Conservation (phyloP, 176 grass and related monocot species). For the Triticum timopheevii region DNA sequence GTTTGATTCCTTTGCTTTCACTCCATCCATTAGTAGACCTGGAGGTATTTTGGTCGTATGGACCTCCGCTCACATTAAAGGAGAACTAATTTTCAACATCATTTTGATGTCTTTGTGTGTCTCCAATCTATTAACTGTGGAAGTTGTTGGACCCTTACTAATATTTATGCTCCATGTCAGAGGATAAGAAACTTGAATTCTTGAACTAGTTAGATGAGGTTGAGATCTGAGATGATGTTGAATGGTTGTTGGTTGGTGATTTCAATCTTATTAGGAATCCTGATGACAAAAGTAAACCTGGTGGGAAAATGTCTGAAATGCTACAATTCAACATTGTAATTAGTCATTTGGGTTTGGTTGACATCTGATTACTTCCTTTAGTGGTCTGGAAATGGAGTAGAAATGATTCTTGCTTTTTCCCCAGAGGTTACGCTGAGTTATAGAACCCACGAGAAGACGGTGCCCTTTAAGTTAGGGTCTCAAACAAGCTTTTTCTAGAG, state of each 20-base stretch:
- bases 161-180: not conserved
- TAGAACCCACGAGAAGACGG: too few species aligned
- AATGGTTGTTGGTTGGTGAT: not conserved
- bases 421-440: too few species aligned
- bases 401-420: too few species aligned
- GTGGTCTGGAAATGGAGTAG: too few species aligned
- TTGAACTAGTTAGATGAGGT: too few species aligned
- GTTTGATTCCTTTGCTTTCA: not conserved
- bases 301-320: not conserved
- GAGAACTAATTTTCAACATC: not conserved
- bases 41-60: not conserved
- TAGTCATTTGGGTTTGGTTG: too few species aligned
- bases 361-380: too few species aligned
- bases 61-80: not conserved
- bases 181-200: not conserved
- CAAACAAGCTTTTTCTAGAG: too few species aligned
- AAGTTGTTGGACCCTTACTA: not conserved
- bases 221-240: not conserved
- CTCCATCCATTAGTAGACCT: not conserved
- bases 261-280: not conserved
- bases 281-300: not conserved
- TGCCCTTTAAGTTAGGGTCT: too few species aligned
- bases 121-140: not conserved
- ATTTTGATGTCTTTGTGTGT: not conserved
- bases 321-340: not conserved